phyloP scores from a whole-genome alignment of 2,329 filamentous ascomycete species.

The Phyllosticta paracitricarpa region DNA sequence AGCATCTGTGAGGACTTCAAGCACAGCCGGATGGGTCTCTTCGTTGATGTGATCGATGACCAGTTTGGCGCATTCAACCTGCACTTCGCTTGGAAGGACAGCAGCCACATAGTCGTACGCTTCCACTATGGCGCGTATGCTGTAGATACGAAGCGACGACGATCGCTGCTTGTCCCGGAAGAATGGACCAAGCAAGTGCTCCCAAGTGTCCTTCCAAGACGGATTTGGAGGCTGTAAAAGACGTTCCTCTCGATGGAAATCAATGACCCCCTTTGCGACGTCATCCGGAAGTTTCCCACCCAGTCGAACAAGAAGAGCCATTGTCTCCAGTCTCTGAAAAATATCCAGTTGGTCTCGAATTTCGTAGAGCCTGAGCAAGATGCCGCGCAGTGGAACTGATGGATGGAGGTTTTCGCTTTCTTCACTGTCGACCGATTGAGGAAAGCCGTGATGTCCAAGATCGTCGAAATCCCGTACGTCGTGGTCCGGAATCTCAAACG shows the following conservation, averaged over 20 bases:
- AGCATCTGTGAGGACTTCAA: slow-evolving; percentile 56
- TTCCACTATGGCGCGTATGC: slow-evolving; percentile 48
- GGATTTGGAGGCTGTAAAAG: slow-evolving; percentile 63
- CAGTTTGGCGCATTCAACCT: slow-evolving; percentile 50
- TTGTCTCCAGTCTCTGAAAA: slow-evolving; percentile 55
- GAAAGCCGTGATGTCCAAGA: not conserved
- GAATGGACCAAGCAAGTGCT: slow-evolving; percentile 40
- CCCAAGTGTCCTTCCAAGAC: slow-evolving; percentile 56
- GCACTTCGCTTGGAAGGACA: slow-evolving; percentile 47
- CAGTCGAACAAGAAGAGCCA: slow-evolving; percentile 56
- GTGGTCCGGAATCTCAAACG: slow-evolving; percentile 3
- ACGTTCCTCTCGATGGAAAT: slow-evolving; percentile 58
- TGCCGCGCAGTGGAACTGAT: slow-evolving; percentile 9
- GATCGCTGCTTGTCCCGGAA: slow-evolving; percentile 4
- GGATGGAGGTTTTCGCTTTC: slow-evolving; percentile 9
- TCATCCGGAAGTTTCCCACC: slow-evolving; percentile 54
- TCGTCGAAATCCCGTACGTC: slow-evolving; percentile 6
- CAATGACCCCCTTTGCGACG: slow-evolving; percentile 53
- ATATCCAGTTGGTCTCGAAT: slow-evolving; percentile 37
- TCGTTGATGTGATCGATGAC: slow-evolving; percentile 51
- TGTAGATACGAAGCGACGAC: slow-evolving; percentile 51
- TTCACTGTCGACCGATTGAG: not conserved
- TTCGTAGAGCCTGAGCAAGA: slow-evolving; percentile 20
- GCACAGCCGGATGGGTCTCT: slow-evolving; percentile 55
- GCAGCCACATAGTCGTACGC: slow-evolving; percentile 42